phyloP scores from a whole-genome alignment of 2,329 filamentous ascomycete genomes.

The Penicillium sp. region DNA sequence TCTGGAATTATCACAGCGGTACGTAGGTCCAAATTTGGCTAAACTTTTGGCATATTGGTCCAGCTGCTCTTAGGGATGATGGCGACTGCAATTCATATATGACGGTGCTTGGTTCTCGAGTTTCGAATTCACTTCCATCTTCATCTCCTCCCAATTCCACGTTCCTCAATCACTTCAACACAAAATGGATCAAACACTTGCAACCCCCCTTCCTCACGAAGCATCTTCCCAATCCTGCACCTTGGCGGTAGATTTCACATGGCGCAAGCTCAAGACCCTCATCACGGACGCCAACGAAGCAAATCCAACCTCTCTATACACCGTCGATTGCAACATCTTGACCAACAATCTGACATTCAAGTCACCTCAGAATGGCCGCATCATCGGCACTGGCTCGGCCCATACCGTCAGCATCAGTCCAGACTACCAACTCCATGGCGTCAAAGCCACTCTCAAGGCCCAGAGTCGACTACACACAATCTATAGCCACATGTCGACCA shows the following conservation, averaged over 20 bases:
- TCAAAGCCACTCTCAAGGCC: constrained; percentile 23
- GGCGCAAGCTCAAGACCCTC: constrained; percentile 24
- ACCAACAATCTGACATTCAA: constrained; percentile 24
- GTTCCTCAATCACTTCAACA: background rate
- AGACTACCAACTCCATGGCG: constrained; percentile 26
- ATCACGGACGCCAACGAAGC: constrained; percentile 21
- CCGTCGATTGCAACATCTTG: constrained; percentile 14
- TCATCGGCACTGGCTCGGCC: constrained; percentile 26
- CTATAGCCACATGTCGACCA: constrained; percentile 28
- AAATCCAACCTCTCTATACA: constrained; percentile 19
- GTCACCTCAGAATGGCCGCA: constrained; percentile 6
- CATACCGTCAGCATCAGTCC: constrained; percentile 27
- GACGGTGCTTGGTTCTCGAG: background rate
- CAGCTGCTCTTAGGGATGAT: background rate
- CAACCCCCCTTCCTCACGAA: background rate
- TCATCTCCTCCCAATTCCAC: background rate
- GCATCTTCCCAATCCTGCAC: constrained; percentile 10
- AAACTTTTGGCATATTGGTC: background rate
- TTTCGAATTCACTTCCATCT: background rate
- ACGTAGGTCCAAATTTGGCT: background rate
- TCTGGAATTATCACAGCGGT: background rate
- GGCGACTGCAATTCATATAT: background rate
- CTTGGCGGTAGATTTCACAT: constrained; percentile 29
- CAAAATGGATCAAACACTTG: constrained; percentile 2
- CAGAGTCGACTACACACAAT: constrained; percentile 26